A percentile compares a stretch with the other conserved stretches of the same genome.
Evolutionary conservation across 129 eudicot species (phyloP).

Genomic region (Centella asiatica): DNA sequence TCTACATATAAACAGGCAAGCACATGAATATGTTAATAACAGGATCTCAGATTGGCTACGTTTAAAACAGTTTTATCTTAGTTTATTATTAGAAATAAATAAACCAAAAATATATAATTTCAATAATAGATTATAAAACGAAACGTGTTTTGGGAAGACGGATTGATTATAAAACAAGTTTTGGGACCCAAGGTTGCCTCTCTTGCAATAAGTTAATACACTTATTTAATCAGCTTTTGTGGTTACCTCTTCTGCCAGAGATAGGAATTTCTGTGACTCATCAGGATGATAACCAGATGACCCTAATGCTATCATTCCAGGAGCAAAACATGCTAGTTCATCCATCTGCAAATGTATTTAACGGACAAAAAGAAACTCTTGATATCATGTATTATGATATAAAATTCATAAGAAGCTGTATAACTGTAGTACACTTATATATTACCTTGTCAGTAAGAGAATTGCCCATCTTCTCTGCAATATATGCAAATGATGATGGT

Average conservation of each 20-base stretch:
- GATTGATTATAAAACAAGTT: neutral
- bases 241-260: slow-evolving; percentile 86
- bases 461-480: slow-evolving; percentile 76
- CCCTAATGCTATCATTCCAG: slow-evolving; percentile 94
- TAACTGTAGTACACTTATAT: neutral
- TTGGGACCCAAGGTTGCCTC: neutral
- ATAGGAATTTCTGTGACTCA: slow-evolving; percentile 48
- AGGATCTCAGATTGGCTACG: neutral
- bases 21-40: neutral
- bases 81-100: too few relatives aligned
- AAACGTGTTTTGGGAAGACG: too few relatives aligned
- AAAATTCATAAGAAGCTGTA: slow-evolving; percentile 2
- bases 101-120: too few relatives aligned
- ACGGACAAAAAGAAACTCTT: neutral
- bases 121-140: too few relatives aligned
- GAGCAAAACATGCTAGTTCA: slow-evolving; percentile 93
- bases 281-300: slow-evolving; percentile 75
- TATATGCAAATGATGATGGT: slow-evolving; percentile 81
- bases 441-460: slow-evolving; percentile 75
- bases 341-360: slow-evolving; percentile 57
- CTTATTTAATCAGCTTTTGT: neutral
- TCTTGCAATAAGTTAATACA: neutral
- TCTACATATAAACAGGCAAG: too few relatives aligned
- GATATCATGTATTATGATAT: slow-evolving; percentile 3
- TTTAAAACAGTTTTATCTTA: neutral